Conservation (phyloP, 495 filamentous ascomycete species). For the Lophiostoma macrostomum region DNA sequence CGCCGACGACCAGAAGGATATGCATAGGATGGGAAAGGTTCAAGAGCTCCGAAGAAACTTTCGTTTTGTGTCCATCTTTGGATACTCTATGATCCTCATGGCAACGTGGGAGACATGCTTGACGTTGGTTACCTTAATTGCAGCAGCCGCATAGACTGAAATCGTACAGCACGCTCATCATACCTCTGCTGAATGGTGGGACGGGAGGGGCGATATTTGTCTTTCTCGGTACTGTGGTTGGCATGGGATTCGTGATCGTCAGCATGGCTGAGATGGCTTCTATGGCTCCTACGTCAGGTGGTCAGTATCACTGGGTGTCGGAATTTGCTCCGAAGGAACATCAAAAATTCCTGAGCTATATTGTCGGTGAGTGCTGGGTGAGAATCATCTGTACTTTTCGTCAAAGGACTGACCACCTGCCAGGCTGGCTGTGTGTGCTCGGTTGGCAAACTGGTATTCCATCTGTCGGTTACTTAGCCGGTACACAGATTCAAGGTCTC, state of each 20-base stretch:
- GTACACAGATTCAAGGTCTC: constrained; percentile 47
- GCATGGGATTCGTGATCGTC: constrained; percentile 17
- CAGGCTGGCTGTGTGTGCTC: constrained; percentile 41
- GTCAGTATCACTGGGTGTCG: constrained; percentile 55
- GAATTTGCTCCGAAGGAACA: constrained; percentile 46
- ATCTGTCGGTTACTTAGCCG: constrained; percentile 40
- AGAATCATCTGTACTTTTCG: not conserved
- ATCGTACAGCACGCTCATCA: constrained; percentile 12
- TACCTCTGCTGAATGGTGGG: constrained; percentile 38
- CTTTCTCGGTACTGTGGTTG: constrained; percentile 18
- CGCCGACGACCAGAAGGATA: constrained; percentile 24
- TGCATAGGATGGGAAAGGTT: constrained; percentile 29
- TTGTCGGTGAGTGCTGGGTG: constrained; percentile 45
- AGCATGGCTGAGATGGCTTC: constrained; percentile 37
- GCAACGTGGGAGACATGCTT: constrained; percentile 32
- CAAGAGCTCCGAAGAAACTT: constrained; percentile 35
- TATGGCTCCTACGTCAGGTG: constrained; percentile 48
- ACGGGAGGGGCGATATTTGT: constrained; percentile 32
- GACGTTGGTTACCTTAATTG: constrained; percentile 10
- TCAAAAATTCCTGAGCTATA: constrained; percentile 48
- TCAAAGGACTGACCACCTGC: constrained; percentile 4
- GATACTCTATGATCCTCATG: constrained; percentile 34
- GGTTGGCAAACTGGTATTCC: constrained; percentile 43
- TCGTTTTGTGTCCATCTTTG: constrained; percentile 35
- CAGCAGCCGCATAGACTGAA: not conserved